phyloP scores from a whole-genome alignment of 345 rosid species.

The Dipteronia sinensis region DNA sequence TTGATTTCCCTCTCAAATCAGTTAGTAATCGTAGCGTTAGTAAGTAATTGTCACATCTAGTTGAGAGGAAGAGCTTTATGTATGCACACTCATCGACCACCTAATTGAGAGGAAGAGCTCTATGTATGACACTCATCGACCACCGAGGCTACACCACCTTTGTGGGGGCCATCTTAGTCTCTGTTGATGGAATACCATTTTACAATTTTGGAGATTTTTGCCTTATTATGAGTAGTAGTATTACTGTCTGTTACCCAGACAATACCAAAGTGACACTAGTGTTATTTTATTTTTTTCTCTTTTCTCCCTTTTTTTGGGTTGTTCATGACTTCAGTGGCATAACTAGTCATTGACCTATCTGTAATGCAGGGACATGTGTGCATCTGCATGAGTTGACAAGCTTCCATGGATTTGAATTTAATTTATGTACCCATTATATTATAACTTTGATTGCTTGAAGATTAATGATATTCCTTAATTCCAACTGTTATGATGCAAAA shows the following conservation, averaged over 20 bases:
- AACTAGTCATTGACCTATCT: constrained; percentile 19
- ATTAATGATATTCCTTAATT: no score
- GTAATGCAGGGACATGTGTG: constrained; percentile 64
- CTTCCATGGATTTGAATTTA: no score
- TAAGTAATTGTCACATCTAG: no score
- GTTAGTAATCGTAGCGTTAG: neutral
- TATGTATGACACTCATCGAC: constrained; percentile 75
- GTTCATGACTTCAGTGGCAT: neutral
- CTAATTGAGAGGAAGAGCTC: constrained; percentile 87
- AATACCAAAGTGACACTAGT: neutral
- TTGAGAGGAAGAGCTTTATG: no score
- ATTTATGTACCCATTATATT: no score
- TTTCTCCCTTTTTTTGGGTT: neutral
- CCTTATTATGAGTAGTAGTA: neutral
- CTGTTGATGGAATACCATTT: constrained; percentile 6
- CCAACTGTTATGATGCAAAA: no score
- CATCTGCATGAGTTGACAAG: constrained; percentile 90
- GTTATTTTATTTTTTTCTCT: no score
- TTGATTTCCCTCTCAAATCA: no score
- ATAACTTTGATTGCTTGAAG: no score
- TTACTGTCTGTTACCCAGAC: neutral
- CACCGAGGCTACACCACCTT: constrained; percentile 79
- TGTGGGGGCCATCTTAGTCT: constrained; percentile 53
- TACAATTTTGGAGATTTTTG: neutral
- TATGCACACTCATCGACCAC: no score